Evolutionary conservation across 805 yeast species (phyloP), one percentile per base, ranked within the genome.

Genomic region (Pachysolen tannophilus): DNA sequence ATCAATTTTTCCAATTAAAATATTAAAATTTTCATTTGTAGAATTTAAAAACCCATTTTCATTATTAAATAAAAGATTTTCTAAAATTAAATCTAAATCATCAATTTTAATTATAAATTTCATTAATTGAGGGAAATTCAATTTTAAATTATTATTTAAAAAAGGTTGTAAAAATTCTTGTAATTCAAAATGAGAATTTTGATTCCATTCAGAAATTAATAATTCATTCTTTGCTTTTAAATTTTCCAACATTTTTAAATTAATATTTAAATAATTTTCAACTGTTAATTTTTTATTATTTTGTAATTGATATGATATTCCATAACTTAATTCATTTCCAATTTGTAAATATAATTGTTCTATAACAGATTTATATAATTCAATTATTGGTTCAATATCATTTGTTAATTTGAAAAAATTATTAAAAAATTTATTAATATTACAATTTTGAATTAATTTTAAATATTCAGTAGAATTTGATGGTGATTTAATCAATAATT

Each of bases 51-150:
- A 32, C 7, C 32, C 36, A 20, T 46, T 46, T n/a, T n/a, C n/a
- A 23, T 46, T 40, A 15, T 50, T 52, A 33, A 56, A 50, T 8
- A 60, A 32, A 20, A 40, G 42, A 31, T 47, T 53, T 5, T 56
- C 48, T 17, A 57, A 36, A 3, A 56, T 45, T 3, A 56, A 32
- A 24, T 55, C 50, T 20, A 57, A 45, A 25, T 57, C 60, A 29
- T 60, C 65, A 4, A 59, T 48, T 35, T 49, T 55, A 26, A 50
- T 43, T 18, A 59, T 24, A n/a, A 58, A 38, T 39, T 50, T 54
- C 17, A 51, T 45, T 4, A 60, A 42, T 23, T 48, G 48, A 16
- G 54, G 45, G 32, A 53, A 55, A 21, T 50, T 45, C 13, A 44
- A 44, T 18, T 56, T 40, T 5, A 57, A 37, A 3, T 44, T 40